Evolutionary conservation across 768 basidiomycete species (phyloP).

Genomic region (Lactarius hatsudake): DNA sequence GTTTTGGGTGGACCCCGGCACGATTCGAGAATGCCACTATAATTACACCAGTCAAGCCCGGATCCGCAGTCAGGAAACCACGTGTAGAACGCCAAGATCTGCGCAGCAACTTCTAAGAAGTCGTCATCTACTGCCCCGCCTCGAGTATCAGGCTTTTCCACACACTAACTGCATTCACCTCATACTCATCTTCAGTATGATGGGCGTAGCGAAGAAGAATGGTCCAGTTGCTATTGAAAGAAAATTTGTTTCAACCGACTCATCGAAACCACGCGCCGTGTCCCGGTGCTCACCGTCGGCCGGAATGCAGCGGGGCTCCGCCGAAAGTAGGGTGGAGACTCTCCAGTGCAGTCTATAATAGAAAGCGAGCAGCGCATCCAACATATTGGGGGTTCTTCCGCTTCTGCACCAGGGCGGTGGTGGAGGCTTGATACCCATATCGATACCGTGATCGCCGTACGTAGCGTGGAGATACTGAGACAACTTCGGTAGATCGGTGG

Average conservation of each 20-base stretch:
- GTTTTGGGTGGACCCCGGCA: too few species aligned
- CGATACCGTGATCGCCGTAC: background rate
- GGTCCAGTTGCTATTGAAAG: background rate
- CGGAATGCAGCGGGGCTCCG: too few species aligned
- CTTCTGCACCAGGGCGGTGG: background rate
- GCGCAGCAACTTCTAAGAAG: background rate
- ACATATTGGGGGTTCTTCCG: background rate
- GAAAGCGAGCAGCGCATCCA: background rate
- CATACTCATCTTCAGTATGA: background rate
- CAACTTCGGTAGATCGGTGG: conserved; percentile 1
- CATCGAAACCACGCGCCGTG: background rate
- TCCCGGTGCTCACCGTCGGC: background rate
- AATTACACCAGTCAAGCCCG: background rate
- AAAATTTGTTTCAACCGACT: background rate
- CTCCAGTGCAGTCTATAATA: background rate
- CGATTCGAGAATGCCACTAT: background rate
- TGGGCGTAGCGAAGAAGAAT: background rate
- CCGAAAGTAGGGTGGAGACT: background rate
- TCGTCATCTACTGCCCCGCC: background rate
- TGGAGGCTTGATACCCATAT: background rate
- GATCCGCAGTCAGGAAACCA: background rate
- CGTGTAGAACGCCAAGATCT: background rate
- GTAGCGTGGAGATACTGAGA: conserved; percentile 2
- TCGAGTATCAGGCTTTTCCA: conserved; percentile 5
- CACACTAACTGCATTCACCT: background rate